Base-by-base conservation (phyloP, 2,329 filamentous ascomycete species). In the Fusarium sp. region DNA sequence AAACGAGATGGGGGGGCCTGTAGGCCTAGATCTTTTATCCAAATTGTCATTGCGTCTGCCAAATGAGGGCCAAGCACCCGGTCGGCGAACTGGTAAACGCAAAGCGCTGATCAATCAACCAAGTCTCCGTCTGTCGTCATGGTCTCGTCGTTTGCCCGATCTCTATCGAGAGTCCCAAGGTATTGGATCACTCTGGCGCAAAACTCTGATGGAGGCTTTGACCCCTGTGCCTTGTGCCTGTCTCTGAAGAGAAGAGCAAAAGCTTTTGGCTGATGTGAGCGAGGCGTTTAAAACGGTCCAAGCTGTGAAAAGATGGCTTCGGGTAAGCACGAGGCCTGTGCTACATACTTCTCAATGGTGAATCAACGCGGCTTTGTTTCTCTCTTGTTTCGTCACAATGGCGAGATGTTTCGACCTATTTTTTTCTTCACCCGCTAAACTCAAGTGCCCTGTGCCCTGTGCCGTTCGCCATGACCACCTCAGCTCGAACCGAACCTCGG, bases 41-140 rank as follows among this genome's bases (percentile, higher is more conserved):
- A 44, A 44, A 44, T 44, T 24, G 22, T 57, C 33, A 57, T 20
- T 10, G n/a, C 29, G 17, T 22, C 58, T 53, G 8, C 16, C 40
- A 51, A 49, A 63, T 57, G 36, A 46, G 36, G 61, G 38, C 44
- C 61, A 24, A 58, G 31, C 46, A 31, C 6, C 36, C 38, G 36
- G 36, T 31, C 36, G 31, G 31, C 36, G 10, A 27, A 53, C 46
- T 53, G 14, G 44, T 29, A 29, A 33, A 14, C 3, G 24, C 14
- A 11, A 8, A 27, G 16, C 46, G 57, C 27, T 38, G 44, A 62
- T 40, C 59, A 27, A 62, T 40, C 59, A 27, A 24, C 38, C 27
- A 6, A 58, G 35, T 49, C 27, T 31, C n/a, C n/a, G n/a, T 49
- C 35, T 57, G 71, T 73, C 71, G 71, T 73, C 71, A 74, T 72